phyloP scores from a whole-genome alignment of 129 eudicot genomes.

The Flaveria robusta region DNA sequence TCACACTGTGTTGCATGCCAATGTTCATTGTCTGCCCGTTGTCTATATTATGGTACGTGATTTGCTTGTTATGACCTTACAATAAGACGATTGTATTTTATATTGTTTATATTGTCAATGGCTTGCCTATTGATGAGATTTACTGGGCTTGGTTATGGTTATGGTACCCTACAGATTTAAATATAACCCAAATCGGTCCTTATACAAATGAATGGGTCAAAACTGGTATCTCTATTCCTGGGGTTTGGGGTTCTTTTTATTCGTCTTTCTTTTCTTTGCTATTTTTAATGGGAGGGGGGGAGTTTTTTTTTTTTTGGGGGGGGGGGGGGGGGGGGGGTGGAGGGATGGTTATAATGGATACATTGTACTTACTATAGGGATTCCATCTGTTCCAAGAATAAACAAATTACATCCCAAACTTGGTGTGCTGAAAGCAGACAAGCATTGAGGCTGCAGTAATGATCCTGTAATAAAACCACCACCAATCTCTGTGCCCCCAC shows the following conservation, averaged over 20 bases:
- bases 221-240: background rate
- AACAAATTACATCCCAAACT: conserved; percentile 71
- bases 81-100: no score
- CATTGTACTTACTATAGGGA: conserved; percentile 65
- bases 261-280: no score
- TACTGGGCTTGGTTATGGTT: no score
- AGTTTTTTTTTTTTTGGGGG: no score
- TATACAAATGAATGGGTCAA: background rate
- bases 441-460: conserved; percentile 68
- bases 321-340: background rate
- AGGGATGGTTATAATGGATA: background rate
- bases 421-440: conserved; percentile 93
- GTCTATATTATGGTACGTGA: no score
- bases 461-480: conserved; percentile 93
- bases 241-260: background rate
- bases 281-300: no score
- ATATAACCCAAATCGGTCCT: background rate
- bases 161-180: background rate
- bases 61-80: no score
- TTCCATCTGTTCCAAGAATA: conserved; percentile 71
- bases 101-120: no score
- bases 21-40: no score
- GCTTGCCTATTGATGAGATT: no score
- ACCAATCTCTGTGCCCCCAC: conserved; percentile 99
- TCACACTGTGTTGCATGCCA: no score